Evolutionary conservation across 2,329 filamentous ascomycete genomes (phyloP).

Genomic region (Aureobasidium mangrovei): DNA sequence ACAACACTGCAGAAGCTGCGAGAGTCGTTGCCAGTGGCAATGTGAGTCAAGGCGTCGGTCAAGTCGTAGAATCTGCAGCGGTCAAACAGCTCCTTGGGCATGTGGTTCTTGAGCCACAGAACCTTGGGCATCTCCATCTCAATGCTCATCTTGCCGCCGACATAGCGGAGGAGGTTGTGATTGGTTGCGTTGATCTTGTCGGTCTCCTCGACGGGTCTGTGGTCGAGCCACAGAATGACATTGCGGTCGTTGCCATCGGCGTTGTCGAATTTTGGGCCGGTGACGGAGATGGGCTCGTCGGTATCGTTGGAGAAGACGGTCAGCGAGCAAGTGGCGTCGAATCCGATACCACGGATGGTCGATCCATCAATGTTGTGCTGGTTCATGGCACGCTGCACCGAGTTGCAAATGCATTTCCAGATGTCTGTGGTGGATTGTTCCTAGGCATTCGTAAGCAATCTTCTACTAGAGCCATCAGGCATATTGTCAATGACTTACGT

Average conservation of each 20-base stretch:
- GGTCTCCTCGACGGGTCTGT: slow-evolving; percentile 83
- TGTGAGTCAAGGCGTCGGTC: slow-evolving; percentile 82
- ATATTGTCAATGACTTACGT: slow-evolving; percentile 31
- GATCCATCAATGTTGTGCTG: slow-evolving; percentile 70
- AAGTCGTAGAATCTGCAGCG: slow-evolving; percentile 97
- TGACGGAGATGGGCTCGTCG: slow-evolving; percentile 84
- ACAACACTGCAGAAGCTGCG: slow-evolving; percentile 93
- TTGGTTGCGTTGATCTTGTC: slow-evolving; percentile 85
- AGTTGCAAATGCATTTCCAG: slow-evolving; percentile 87
- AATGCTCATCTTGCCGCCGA: slow-evolving; percentile 96
- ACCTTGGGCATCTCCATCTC: slow-evolving; percentile 99
- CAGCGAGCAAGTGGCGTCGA: slow-evolving; percentile 97
- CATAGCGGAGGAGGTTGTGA: slow-evolving; percentile 90
- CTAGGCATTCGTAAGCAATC: slow-evolving; percentile 32
- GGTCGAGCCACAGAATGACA: slow-evolving; percentile 94
- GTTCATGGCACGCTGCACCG: slow-evolving; percentile 71
- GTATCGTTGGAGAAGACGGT: slow-evolving; percentile 84
- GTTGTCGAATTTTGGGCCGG: slow-evolving; percentile 71
- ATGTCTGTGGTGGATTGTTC: slow-evolving; percentile 98
- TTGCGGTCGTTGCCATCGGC: slow-evolving; percentile 79
- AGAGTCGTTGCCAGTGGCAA: slow-evolving; percentile 86
- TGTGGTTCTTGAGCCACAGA: slow-evolving; percentile 96
- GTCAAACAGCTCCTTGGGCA: slow-evolving; percentile 83
- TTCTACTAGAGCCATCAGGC: not conserved
- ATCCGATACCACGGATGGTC: slow-evolving; percentile 82